phyloP scores from a whole-genome alignment of 2,329 filamentous ascomycete species.

The Akanthomyces dipterigenus region DNA sequence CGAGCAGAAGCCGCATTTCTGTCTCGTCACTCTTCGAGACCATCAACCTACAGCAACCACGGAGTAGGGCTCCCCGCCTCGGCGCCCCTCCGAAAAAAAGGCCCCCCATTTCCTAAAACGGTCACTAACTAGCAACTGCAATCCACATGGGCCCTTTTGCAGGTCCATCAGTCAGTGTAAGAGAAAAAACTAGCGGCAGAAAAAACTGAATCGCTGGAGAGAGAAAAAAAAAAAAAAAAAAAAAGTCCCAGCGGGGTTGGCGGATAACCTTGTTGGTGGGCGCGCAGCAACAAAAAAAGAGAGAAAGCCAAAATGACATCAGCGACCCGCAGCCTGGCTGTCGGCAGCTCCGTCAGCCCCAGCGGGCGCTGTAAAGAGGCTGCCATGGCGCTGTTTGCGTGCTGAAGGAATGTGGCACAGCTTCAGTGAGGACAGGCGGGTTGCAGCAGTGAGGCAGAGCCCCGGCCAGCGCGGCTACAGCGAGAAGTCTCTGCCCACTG shows the following conservation, averaged over 20 bases:
- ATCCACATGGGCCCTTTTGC: not conserved
- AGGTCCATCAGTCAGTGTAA: no score
- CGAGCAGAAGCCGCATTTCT: not conserved
- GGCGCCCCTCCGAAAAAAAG: not conserved
- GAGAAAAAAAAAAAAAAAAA: not conserved
- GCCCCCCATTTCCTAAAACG: not conserved
- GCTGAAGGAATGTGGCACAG: not conserved
- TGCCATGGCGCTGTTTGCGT: not conserved
- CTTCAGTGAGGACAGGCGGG: not conserved
- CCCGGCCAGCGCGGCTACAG: no score
- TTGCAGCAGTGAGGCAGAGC: no score
- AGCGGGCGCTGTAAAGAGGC: not conserved
- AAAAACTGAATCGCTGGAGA: not conserved
- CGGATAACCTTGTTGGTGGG: not conserved
- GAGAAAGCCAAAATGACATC: constrained; percentile 8
- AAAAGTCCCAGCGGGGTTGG: not conserved
- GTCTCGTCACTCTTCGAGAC: not conserved
- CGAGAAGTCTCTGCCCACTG: no score
- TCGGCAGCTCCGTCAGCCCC: not conserved
- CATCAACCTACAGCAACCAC: no score
- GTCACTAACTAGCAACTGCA: constrained; percentile 9
- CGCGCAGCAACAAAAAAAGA: not conserved
- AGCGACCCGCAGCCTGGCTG: constrained; percentile 1
- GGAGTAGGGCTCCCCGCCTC: not conserved
- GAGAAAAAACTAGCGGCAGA: not conserved